phyloP scores from a whole-genome alignment of 345 rosid species.

The Camelina neglecta region DNA sequence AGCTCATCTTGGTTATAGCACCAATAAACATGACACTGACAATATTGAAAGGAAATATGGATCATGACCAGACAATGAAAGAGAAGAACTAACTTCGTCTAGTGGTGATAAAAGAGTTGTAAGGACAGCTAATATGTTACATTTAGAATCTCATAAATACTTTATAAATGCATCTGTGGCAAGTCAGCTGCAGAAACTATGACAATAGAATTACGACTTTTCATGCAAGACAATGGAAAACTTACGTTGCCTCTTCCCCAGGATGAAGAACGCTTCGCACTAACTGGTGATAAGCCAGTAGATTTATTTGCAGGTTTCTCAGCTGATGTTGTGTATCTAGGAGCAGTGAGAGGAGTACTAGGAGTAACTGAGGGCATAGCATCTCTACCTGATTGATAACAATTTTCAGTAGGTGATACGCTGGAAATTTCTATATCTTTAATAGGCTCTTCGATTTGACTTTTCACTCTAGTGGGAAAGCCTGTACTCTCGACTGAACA shows the following conservation, averaged over 20 bases:
- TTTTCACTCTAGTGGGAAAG: slow-evolving; percentile 53
- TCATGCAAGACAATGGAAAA: slow-evolving; percentile 35
- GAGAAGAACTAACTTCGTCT: slow-evolving; percentile 2
- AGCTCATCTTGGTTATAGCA: neutral
- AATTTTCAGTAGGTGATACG: slow-evolving; percentile 61
- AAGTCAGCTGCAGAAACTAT: neutral
- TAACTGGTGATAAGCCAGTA: slow-evolving; percentile 55
- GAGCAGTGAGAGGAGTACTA: slow-evolving; percentile 54
- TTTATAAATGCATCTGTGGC: neutral
- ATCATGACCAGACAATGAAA: slow-evolving; percentile 13
- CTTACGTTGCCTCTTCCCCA: slow-evolving; percentile 94
- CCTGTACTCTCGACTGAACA: slow-evolving; percentile 57
- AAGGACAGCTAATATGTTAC: neutral
- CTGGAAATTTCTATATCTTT: slow-evolving; percentile 59
- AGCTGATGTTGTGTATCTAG: slow-evolving; percentile 61
- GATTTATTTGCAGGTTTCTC: slow-evolving; percentile 67
- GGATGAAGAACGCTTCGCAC: slow-evolving; percentile 68
- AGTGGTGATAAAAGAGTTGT: neutral
- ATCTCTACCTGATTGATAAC: slow-evolving; percentile 79
- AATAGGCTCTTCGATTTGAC: slow-evolving; percentile 55
- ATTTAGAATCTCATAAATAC: neutral
- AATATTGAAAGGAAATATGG: too few species aligned
- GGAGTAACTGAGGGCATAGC: slow-evolving; percentile 70
- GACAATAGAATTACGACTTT: slow-evolving; percentile 6
- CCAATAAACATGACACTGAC: neutral